Evolutionary conservation across 2,329 filamentous ascomycete genomes (phyloP), one percentile per base, ranked within the genome.

Genomic region (Blastomyces parvus): DNA sequence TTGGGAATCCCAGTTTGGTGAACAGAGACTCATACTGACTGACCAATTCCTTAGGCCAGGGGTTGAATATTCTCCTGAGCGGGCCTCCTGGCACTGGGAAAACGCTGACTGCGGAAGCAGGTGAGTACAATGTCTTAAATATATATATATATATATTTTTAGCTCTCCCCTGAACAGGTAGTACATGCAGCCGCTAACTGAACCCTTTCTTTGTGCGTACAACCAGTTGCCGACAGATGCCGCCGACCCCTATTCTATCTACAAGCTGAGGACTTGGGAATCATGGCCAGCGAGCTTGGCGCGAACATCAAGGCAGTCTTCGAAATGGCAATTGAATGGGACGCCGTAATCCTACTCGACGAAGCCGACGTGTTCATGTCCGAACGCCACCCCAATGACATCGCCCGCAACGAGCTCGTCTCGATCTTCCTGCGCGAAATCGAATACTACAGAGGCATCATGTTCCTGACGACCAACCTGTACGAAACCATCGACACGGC

Each of bases 361-460:
- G 72, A 78, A 64, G 75, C 73, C 11, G 75, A 77, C 61, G 71
- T 74, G 4, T 77, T 77, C 38, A 66, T 73, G 50, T 66, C 68
- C 52, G 50, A 64, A 19, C 66, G 69, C n/a, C 25, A 55, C 14
- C 50, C 50, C 19, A 53, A 61, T 27, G 64, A 44, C 56, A 58
- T 58, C 33, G 38, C 56, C 36, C 56, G 33, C 56, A 70, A 74
- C 66, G 67, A 64, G 5, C 65, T 71, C 1, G 69, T 70, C 22
- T 69, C 60, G 36, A 62, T 67, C 38, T 67, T 66, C 58, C 62
- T 69, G 42, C 62, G 66, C 59, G 65, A 71, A 27, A 68, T 71
- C 1, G 69, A 72, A 58, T 72, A 67, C 56, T 67, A 64, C 66
- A 64, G 66, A 44, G 71, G 71, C 19, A 69, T 73, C 46, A 66